Evolutionary conservation across 176 grass and related monocot genomes (phyloP).

Genomic region (Carex parvula): DNA sequence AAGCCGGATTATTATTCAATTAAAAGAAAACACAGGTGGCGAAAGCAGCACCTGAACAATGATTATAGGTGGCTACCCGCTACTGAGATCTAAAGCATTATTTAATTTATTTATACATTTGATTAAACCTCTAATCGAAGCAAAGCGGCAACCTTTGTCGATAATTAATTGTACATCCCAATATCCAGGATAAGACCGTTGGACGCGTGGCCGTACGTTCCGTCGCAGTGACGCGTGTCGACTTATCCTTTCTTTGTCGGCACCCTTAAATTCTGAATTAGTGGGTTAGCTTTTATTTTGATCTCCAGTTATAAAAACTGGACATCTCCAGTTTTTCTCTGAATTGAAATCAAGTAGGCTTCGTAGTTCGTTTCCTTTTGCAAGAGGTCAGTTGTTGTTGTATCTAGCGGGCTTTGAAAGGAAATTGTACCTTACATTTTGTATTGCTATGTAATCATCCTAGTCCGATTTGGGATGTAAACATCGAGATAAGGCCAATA

Average conservation of each 20-base stretch:
- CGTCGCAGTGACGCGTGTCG: not conserved
- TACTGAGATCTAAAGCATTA: not conserved
- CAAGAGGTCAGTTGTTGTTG: not conserved
- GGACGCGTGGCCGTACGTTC: not conserved
- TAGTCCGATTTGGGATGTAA: not conserved
- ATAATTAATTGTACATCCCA: not conserved
- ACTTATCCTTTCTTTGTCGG: not conserved
- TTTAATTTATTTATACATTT: not conserved
- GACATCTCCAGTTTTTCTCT: not conserved
- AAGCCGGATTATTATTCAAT: not conserved
- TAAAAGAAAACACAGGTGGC: not conserved
- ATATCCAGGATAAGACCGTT: not conserved
- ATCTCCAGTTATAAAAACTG: not conserved
- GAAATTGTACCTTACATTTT: not conserved
- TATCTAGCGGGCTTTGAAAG: not conserved
- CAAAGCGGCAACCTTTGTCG: not conserved
- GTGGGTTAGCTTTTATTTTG: not conserved
- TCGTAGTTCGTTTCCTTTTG: not conserved
- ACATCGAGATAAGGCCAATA: not conserved
- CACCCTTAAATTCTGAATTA: not conserved
- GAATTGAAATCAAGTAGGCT: not conserved
- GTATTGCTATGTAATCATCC: not conserved
- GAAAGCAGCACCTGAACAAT: no score
- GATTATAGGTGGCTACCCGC: no score
- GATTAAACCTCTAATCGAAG: not conserved